phyloP scores from a whole-genome alignment of 257 asterid species.

The Przewalskia tangutica region DNA sequence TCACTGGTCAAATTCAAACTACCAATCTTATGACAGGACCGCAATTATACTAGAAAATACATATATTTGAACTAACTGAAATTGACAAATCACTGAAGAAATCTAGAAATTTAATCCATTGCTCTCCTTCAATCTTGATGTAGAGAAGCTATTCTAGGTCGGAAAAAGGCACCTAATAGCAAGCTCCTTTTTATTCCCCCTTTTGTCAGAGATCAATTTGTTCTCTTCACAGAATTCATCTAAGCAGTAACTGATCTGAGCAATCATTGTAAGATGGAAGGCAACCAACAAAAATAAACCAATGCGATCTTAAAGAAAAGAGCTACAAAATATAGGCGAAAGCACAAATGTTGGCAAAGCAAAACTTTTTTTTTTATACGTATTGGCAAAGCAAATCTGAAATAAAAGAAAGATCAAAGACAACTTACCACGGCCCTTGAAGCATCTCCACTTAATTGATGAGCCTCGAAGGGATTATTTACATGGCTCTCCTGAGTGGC shows the following conservation, averaged over 20 bases:
- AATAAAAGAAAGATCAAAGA: neutral
- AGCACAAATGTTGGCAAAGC: neutral
- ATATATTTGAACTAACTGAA: too few relatives aligned
- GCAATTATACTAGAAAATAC: too few relatives aligned
- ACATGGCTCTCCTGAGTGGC: neutral
- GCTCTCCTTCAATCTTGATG: too few relatives aligned
- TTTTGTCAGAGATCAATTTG: neutral
- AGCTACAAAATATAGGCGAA: neutral
- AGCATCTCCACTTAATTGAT: neutral
- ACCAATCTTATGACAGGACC: too few relatives aligned
- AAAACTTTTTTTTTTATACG: too few relatives aligned
- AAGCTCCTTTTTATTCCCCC: neutral
- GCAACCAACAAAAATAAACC: neutral
- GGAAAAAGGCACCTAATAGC: too few relatives aligned
- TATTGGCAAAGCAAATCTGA: neutral
- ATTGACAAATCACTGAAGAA: too few relatives aligned
- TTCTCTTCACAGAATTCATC: neutral
- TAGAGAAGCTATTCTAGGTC: too few relatives aligned
- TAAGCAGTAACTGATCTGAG: neutral
- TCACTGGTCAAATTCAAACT: too few relatives aligned
- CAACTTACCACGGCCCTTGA: neutral
- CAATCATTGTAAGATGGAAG: neutral
- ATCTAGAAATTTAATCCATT: too few relatives aligned
- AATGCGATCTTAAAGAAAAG: neutral
- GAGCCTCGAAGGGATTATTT: neutral